These are phyloP conservation scores for Fusarium annulatum DNA, from an alignment of 2,329 filamentous ascomycete genomes.

Conservation along the genomic window DNA sequence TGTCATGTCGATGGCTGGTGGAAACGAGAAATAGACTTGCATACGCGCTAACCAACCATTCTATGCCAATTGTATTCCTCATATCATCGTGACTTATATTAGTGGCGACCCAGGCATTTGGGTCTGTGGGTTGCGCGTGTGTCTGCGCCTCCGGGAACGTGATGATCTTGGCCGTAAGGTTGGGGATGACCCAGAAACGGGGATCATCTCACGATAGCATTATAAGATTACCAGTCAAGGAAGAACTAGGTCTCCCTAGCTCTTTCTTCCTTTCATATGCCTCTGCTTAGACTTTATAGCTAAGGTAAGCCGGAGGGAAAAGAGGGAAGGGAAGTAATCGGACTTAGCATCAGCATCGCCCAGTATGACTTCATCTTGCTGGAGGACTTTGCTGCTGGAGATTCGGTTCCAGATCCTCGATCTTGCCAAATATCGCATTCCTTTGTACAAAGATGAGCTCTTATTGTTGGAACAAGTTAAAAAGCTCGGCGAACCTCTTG, in stretches of 20 bases:
- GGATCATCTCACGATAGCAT: background rate
- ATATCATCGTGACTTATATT: background rate
- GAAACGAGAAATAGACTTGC: constrained; percentile 62
- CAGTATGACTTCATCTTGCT: background rate
- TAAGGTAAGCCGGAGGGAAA: background rate
- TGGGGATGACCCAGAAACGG: background rate
- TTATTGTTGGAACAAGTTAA: background rate
- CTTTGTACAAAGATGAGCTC: background rate
- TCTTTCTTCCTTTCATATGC: background rate
- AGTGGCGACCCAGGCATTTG: background rate
- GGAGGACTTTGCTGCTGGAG: background rate
- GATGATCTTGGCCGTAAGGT: background rate
- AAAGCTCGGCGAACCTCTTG: background rate
- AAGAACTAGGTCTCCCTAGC: background rate
- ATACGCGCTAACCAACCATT: constrained; percentile 5
- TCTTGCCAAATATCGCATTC: background rate
- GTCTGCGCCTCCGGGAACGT: background rate
- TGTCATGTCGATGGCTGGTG: constrained; percentile 64
- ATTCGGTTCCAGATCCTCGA: background rate
- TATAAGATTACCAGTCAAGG: background rate
- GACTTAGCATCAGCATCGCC: background rate
- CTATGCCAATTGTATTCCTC: background rate
- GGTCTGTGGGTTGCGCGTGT: background rate
- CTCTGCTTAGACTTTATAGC: background rate
- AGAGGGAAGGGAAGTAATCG: background rate